Evolutionary conservation across 345 rosid genomes (phyloP).

Genomic region (Lumnitzera racemosa): DNA sequence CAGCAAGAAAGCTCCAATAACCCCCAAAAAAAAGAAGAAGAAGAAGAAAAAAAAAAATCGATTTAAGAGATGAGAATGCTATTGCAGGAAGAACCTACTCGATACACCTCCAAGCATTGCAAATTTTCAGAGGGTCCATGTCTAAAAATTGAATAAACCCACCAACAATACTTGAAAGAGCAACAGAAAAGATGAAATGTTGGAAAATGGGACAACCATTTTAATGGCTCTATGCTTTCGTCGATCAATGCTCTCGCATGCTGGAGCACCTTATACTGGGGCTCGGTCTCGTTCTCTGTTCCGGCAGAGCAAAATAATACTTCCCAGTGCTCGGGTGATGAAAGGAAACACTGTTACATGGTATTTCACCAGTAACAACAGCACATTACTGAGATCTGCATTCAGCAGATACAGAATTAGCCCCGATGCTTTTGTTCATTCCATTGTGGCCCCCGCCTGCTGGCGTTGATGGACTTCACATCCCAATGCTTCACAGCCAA

Average conservation of each 20-base stretch:
- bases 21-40: not conserved
- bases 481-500: not conserved
- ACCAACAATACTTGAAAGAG: conserved; percentile 11
- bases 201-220: conserved; percentile 10
- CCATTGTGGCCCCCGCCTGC: not conserved
- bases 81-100: not conserved
- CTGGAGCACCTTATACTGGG: conserved; percentile 33
- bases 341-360: not conserved
- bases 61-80: conserved; percentile 1
- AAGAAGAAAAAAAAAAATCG: conserved; percentile 1
- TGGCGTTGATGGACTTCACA: not conserved
- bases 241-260: conserved; percentile 15
- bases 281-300: conserved; percentile 15
- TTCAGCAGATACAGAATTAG: not conserved
- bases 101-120: conserved; percentile 12
- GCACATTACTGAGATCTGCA: conserved; percentile 6
- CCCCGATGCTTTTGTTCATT: not conserved
- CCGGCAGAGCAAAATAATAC: conserved; percentile 12
- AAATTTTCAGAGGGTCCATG: conserved; percentile 9
- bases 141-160: conserved; percentile 13
- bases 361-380: conserved; percentile 6
- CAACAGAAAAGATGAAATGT: conserved; percentile 1
- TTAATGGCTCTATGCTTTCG: conserved; percentile 14
- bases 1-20: not conserved
- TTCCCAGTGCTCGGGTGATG: not conserved